Evolutionary conservation across 108 stramenopile genomes (phyloP).

Genomic region (Nitzschia sp.): DNA sequence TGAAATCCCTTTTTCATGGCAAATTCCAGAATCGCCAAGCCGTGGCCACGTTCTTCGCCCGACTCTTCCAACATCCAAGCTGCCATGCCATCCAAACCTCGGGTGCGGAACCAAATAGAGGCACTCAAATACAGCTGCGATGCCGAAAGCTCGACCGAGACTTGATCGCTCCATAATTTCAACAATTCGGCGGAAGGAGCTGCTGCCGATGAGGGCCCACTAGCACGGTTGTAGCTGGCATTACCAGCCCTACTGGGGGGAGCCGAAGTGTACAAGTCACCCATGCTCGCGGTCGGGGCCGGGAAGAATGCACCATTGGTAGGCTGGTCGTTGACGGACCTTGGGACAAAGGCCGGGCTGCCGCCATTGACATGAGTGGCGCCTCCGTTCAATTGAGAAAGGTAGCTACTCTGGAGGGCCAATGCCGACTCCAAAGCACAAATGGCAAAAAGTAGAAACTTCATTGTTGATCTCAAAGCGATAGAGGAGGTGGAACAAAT

Average conservation of each 20-base stretch:
- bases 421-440: background rate
- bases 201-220: background rate
- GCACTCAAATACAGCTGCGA: slow-evolving; percentile 39
- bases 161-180: slow-evolving; percentile 28
- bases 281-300: background rate
- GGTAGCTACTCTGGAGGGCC: background rate
- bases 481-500: too few species aligned
- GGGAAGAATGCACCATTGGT: background rate
- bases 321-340: background rate
- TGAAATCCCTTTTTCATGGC: slow-evolving; percentile 26
- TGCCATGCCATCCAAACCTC: slow-evolving; percentile 35
- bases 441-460: background rate
- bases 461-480: too few species aligned
- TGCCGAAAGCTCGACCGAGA: slow-evolving; percentile 31
- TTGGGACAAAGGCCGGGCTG: background rate
- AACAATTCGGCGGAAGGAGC: slow-evolving; percentile 8
- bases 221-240: background rate
- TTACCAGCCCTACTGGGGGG: too few species aligned
- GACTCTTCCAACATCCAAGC: slow-evolving; percentile 39
- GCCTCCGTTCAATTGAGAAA: slow-evolving; percentile 3
- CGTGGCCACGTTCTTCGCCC: slow-evolving; percentile 40
- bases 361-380: background rate
- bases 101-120: slow-evolving; percentile 33
- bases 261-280: background rate
- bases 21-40: slow-evolving; percentile 30